Evolutionary conservation across 2,329 filamentous ascomycete genomes (phyloP).

Genomic region (Chaetomium sp.): DNA sequence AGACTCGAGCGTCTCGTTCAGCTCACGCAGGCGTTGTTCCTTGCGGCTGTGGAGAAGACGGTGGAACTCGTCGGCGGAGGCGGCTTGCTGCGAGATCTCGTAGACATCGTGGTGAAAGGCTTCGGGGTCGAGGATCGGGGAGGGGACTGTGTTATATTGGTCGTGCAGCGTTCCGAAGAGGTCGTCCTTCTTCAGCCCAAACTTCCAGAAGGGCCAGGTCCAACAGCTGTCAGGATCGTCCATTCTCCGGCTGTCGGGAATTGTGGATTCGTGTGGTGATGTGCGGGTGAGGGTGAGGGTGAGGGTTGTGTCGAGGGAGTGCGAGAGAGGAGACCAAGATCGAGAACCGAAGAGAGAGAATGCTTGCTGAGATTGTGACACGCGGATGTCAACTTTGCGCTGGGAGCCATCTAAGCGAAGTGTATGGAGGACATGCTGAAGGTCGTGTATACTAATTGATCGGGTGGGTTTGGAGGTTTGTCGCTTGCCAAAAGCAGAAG

Average conservation of each 20-base stretch:
- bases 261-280: constrained; percentile 12
- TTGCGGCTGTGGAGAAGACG: constrained; percentile 56
- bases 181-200: constrained; percentile 62
- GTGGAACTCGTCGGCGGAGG: constrained; percentile 57
- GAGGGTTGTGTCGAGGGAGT: constrained; percentile 20
- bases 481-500: constrained; percentile 15
- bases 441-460: constrained; percentile 3
- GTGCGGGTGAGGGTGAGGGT: constrained; percentile 14
- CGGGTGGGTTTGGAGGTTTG: neutral
- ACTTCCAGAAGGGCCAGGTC: constrained; percentile 64
- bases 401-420: constrained; percentile 41
- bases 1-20: constrained; percentile 58
- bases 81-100: constrained; percentile 57
- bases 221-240: constrained; percentile 54
- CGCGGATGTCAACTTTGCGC: constrained; percentile 34
- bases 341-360: constrained; percentile 34
- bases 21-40: constrained; percentile 55
- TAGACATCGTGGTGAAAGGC: constrained; percentile 64
- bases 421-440: constrained; percentile 36
- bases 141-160: constrained; percentile 61
- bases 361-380: constrained; percentile 28
- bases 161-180: constrained; percentile 61
- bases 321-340: constrained; percentile 33
- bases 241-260: constrained; percentile 47
- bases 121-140: constrained; percentile 59